Evolutionary conservation across 768 basidiomycete genomes (phyloP), one percentile per base, ranked within the genome.

Genomic region (Termitomyces sp.): DNA sequence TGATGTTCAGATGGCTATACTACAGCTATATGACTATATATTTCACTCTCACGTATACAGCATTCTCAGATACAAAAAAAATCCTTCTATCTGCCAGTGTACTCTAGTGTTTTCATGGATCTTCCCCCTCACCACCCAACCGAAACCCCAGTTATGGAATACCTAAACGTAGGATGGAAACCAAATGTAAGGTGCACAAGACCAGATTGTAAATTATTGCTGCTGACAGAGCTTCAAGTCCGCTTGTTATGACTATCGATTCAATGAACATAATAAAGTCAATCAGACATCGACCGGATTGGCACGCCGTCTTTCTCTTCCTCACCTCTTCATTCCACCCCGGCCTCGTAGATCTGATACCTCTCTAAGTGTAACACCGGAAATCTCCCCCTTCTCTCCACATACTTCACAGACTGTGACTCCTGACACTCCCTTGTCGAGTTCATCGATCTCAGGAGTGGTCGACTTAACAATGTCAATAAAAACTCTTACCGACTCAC

Each of bases 381-480:
- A 16, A 18, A 18, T 33, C 1, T 35, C 54, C 0, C 45, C 46
- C 22, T 20, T 5, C 20, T 33, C 47, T 22, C 49, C 56, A 14
- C 24, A 18, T 0, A 28, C 47, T 42, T 30, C 47, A 8, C n/a
- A n/a, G 20, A 49, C 18, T 13, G 47, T 14, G 6, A n/a, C 65
- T 2, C 70, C 70, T 12, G 65, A 68, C 24, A 72, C 73, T 0
- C 70, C 73, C 6, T 69, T 70, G 0, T 52, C 65, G 7, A 61
- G 56, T 52, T 73, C 73, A 2, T 70, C 72, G 8, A 68, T 70
- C 10, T 65, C 68, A 6, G 67, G 70, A 0, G 72, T 75, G 8
- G 70, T 73, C 9, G 73, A 75, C 54, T 60, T 75, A 38, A 73
- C 71, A 3, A 61, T 57, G 18, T 48, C 58, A 32, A 57, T 75